Conservation (phyloP, 2,329 filamentous ascomycete species). For the Teratosphaeria destructans region DNA sequence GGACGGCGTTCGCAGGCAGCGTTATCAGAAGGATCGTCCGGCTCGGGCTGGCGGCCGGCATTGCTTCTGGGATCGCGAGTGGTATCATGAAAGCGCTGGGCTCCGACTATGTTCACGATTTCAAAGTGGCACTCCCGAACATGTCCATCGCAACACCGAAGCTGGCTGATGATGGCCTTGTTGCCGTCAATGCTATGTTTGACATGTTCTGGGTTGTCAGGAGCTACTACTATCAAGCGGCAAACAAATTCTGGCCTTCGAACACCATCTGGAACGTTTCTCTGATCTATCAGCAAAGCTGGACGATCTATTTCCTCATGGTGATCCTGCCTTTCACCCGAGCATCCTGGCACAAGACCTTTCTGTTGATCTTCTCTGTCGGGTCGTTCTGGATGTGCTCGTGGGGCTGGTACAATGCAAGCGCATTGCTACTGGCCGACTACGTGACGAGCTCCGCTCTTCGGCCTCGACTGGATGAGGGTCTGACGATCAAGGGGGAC, state of each 20-base stretch:
- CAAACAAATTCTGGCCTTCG: slow-evolving; percentile 33
- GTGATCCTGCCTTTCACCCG: slow-evolving; percentile 36
- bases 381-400: slow-evolving; percentile 22
- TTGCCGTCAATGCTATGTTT: slow-evolving; percentile 38
- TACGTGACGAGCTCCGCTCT: slow-evolving; percentile 11
- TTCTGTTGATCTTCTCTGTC: slow-evolving; percentile 16
- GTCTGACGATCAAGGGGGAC: slow-evolving; percentile 12
- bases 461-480: slow-evolving; percentile 10
- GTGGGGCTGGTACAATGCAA: slow-evolving; percentile 23
- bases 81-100: slow-evolving; percentile 26
- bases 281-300: slow-evolving; percentile 33
- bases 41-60: slow-evolving; percentile 32
- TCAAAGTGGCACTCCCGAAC: slow-evolving; percentile 30
- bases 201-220: slow-evolving; percentile 37
- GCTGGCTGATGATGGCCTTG: slow-evolving; percentile 28
- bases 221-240: slow-evolving; percentile 29
- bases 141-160: slow-evolving; percentile 23
- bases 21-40: slow-evolving; percentile 34
- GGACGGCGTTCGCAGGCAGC: slow-evolving; percentile 28
- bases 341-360: slow-evolving; percentile 30
- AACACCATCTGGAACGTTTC: slow-evolving; percentile 37
- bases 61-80: slow-evolving; percentile 31
- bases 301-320: slow-evolving; percentile 39
- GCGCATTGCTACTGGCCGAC: slow-evolving; percentile 19
- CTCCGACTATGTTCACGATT: slow-evolving; percentile 27